These are phyloP conservation scores for Nicotiana paniculata DNA, from an alignment of 257 asterid genomes.

Conservation along the genomic window DNA sequence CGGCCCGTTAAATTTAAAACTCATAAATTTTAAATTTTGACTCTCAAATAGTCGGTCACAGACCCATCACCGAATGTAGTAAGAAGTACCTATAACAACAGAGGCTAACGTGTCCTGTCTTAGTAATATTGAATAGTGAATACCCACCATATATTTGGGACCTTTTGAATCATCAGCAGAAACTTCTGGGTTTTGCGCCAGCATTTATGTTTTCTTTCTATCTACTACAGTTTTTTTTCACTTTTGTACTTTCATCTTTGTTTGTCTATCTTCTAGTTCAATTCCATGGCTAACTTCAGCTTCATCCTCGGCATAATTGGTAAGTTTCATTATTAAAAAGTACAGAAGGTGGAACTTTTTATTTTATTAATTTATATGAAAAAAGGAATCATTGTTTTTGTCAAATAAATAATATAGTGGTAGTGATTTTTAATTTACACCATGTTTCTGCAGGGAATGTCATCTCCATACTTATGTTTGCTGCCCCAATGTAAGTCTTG, in stretches of 20 bases:
- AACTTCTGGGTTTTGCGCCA: not conserved
- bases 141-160: not conserved
- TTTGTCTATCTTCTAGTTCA: not conserved
- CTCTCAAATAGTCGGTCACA: not conserved
- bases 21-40: too few relatives aligned
- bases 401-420: not conserved
- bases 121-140: not conserved
- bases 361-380: not conserved
- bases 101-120: not conserved
- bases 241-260: not conserved
- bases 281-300: constrained; percentile 24
- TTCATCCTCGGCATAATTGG: constrained; percentile 29
- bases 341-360: not conserved
- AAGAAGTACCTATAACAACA: not conserved
- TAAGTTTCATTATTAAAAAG: not conserved
- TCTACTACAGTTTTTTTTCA: not conserved
- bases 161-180: not conserved
- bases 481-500: constrained; percentile 42
- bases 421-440: not conserved
- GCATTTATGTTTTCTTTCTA: not conserved
- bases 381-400: not conserved
- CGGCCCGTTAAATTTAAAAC: too few relatives aligned
- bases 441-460: constrained; percentile 36
- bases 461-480: constrained; percentile 45
- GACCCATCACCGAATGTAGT: not conserved